A percentile compares a stretch with the other conserved stretches of the same genome.
These are phyloP conservation scores for Phialophora tarda DNA, from an alignment of 2,329 filamentous ascomycete genomes.

Conservation along the genomic window DNA sequence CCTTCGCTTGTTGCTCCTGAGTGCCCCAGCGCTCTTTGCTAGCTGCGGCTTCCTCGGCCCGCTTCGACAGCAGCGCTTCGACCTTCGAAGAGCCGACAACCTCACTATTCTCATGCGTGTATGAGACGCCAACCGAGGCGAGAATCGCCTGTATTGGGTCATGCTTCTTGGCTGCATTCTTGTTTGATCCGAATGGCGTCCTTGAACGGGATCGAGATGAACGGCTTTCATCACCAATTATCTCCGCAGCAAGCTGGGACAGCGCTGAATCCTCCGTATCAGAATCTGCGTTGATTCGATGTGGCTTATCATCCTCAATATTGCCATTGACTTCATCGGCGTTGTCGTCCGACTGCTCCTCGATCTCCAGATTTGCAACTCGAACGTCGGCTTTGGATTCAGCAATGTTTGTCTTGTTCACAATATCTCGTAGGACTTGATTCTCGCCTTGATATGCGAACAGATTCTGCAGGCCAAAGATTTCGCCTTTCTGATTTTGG, in stretches of 20 bases:
- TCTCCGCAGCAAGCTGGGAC: slow-evolving; percentile 71
- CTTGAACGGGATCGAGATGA: slow-evolving; percentile 55
- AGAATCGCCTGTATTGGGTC: slow-evolving; percentile 90
- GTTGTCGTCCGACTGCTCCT: slow-evolving; percentile 60
- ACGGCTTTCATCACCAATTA: slow-evolving; percentile 56
- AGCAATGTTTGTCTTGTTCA: slow-evolving; percentile 97
- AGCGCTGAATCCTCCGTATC: slow-evolving; percentile 69
- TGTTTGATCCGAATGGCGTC: slow-evolving; percentile 44
- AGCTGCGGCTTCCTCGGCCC: slow-evolving; percentile 62
- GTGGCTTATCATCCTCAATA: slow-evolving; percentile 36
- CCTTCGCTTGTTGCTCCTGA: slow-evolving; percentile 33
- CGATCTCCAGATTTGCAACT: slow-evolving; percentile 76
- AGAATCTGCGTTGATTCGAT: slow-evolving; percentile 35
- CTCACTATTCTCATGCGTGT: slow-evolving; percentile 95
- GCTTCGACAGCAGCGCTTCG: slow-evolving; percentile 81
- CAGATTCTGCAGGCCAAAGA: slow-evolving; percentile 88
- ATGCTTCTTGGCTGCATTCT: slow-evolving; percentile 48
- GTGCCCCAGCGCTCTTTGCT: slow-evolving; percentile 19
- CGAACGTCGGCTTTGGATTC: slow-evolving; percentile 86
- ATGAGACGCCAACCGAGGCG: slow-evolving; percentile 84
- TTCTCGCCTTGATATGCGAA: slow-evolving; percentile 77
- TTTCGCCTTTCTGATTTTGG: slow-evolving; percentile 82
- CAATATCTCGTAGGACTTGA: slow-evolving; percentile 86
- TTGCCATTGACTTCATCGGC: slow-evolving; percentile 35
- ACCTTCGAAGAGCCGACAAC: slow-evolving; percentile 90